Base-by-base conservation (phyloP, 225 moss, liverwort and hornwort genomes). In the Climacium dendroides region DNA sequence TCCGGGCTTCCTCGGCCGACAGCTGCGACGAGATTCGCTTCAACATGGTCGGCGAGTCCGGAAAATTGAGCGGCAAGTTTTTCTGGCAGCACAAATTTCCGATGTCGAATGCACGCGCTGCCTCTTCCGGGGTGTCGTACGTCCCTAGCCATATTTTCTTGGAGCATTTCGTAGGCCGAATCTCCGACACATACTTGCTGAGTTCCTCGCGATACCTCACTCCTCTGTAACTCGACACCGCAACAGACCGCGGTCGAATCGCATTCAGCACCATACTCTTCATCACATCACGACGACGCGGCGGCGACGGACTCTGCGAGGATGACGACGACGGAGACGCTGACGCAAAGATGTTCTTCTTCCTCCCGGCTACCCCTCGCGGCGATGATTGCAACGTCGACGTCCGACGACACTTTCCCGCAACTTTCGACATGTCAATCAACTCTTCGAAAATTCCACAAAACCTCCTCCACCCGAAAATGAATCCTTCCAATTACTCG, bases 131-230 rank as follows among this genome's bases (percentile, higher is more conserved):
- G 14, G 87, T 80, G 74, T 90, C 90, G 20, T 89, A 92, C 19
- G 92, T 92, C 24, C 92, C 90, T 34, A 92, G 65, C 92, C 89
- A 92, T 37, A 92, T 92, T 47, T 90, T 92, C 78, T 90, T 90
- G 72, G 84, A 64, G 87, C 90, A 89, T 73, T 80, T 65, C 54
- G 88, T 92, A 7, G 90, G 90, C 43, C 89, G 87, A 77, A 92
- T 92, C 72, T 92, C 90, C 12, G 90, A 81, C 18, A 92, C 92
- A 39, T 82, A 92, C 67, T 92, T 92, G 59, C 73, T 79, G n/a
- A 92, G 85, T 85, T 89, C 89, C 89, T 67, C 80, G 23, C 90
- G 85, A 37, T 89, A 85, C 72, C 92, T 37, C 41, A 92, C 89
- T 50, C 92, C 90, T 63, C 82, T 82, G 74, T 82, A 92, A 50